Percentiles rank a stretch among this genome's conserved stretches.
phyloP scores from a whole-genome alignment of 352 stramenopile species.

The Elongisporangium senticosum region DNA sequence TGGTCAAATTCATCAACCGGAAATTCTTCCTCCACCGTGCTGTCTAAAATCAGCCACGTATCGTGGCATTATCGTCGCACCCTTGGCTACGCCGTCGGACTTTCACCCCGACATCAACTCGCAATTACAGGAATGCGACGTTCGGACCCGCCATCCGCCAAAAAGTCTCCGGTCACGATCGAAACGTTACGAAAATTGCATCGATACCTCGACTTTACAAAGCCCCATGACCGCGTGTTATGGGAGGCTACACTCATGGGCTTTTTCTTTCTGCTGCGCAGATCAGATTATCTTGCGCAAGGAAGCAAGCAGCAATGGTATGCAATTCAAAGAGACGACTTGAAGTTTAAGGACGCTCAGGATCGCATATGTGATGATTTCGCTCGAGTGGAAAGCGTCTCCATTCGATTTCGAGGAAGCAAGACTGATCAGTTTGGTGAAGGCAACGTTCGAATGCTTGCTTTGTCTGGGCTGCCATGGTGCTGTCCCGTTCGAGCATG shows the following conservation, averaged over 20 bases:
- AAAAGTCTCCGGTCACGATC: conserved; percentile 11
- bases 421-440: too few species aligned
- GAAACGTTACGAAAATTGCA: conserved; percentile 10
- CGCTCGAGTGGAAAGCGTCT: too few species aligned
- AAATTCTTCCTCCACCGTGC: conserved; percentile 16
- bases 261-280: conserved; percentile 15
- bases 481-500: too few species aligned
- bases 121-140: conserved; percentile 23
- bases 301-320: too few species aligned
- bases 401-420: too few species aligned
- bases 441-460: too few species aligned
- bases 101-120: conserved; percentile 15
- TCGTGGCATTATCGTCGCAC: conserved; percentile 12
- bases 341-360: too few species aligned
- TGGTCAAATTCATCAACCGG: conserved; percentile 3
- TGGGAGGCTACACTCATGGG: conserved; percentile 22
- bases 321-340: too few species aligned
- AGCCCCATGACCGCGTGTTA: conserved; percentile 15
- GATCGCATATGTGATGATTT: too few species aligned
- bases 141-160: conserved; percentile 2
- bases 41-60: conserved; percentile 19
- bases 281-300: conserved; percentile 14
- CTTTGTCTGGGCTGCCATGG: too few species aligned
- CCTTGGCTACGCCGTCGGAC: conserved; percentile 12
- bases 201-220: conserved; percentile 3